These are phyloP conservation scores for Phytophthora cajani DNA, from an alignment of 352 stramenopile genomes.

Conservation along the genomic window DNA sequence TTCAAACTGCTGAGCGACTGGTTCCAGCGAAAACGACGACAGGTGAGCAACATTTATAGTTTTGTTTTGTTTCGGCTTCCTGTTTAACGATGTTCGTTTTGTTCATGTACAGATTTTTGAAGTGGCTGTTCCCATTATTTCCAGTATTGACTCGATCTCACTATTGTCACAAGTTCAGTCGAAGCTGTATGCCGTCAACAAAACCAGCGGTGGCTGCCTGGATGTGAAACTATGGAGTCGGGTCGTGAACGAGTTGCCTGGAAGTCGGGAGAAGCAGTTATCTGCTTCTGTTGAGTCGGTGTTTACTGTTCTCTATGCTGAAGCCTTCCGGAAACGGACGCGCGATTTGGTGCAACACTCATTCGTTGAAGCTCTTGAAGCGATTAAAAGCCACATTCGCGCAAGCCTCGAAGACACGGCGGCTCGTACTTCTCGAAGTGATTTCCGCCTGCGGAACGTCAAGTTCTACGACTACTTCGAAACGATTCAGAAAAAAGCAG, in stretches of 20 bases:
- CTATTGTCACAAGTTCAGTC: conserved; percentile 63
- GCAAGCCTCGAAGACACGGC: conserved; percentile 38
- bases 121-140: conserved; percentile 55
- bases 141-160: conserved; percentile 62
- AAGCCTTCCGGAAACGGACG: conserved; percentile 65
- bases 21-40: conserved; percentile 42
- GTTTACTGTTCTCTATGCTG: conserved; percentile 70
- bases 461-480: conserved; percentile 87
- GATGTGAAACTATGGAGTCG: conserved; percentile 48
- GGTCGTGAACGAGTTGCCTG: conserved; percentile 12
- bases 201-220: conserved; percentile 40
- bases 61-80: not conserved
- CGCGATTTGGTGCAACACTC: conserved; percentile 78
- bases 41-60: conserved; percentile 33
- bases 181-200: conserved; percentile 56
- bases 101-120: conserved; percentile 46
- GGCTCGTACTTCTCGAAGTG: conserved; percentile 24
- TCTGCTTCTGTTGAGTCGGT: conserved; percentile 40
- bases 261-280: conserved; percentile 14
- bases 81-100: not conserved
- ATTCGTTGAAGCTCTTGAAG: conserved; percentile 75
- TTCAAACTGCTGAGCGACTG: conserved; percentile 39
- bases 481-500: conserved; percentile 69
- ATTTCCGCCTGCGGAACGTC: conserved; percentile 49
- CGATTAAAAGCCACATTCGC: conserved; percentile 73